phyloP scores from a whole-genome alignment of 495 filamentous ascomycete genomes.

The Penicillium turbatum region DNA sequence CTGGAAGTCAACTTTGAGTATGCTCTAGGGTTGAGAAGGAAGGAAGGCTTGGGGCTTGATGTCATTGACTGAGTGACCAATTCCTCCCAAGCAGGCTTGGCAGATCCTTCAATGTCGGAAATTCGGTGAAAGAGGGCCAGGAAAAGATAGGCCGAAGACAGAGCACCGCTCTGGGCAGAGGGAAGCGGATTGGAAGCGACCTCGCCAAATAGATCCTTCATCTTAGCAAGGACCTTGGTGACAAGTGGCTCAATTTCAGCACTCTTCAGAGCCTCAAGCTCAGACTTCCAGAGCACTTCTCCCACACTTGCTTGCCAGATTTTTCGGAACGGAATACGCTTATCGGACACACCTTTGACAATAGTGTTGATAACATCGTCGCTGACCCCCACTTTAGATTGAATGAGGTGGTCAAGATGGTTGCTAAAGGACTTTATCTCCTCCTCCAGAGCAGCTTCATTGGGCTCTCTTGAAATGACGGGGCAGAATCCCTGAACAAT shows the following conservation, averaged over 20 bases:
- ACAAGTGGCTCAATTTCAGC: conserved; percentile 41
- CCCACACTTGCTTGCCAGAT: conserved; percentile 75
- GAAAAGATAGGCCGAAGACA: conserved; percentile 68
- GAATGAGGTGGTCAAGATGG: conserved; percentile 55
- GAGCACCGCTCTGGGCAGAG: conserved; percentile 70
- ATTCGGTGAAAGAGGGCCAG: conserved; percentile 52
- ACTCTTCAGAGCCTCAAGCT: conserved; percentile 39
- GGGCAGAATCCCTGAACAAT: conserved; percentile 62
- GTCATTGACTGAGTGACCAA: conserved; percentile 59
- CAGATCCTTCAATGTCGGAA: conserved; percentile 27
- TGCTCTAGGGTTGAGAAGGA: conserved; percentile 75
- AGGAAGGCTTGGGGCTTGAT: conserved; percentile 70
- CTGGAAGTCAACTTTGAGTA: conserved; percentile 70
- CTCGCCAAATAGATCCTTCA: conserved; percentile 74
- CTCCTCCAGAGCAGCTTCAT: conserved; percentile 73
- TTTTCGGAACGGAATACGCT: conserved; percentile 70
- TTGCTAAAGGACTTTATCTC: conserved; percentile 64
- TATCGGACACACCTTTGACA: conserved; percentile 78
- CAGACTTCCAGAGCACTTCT: conserved; percentile 62
- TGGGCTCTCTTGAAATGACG: conserved; percentile 72
- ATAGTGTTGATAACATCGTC: conserved; percentile 65
- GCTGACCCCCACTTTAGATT: conserved; percentile 52
- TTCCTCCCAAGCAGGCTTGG: conserved; percentile 40
- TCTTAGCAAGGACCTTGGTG: conserved; percentile 53
- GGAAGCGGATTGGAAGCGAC: conserved; percentile 68